Evolutionary conservation across 2,329 filamentous ascomycete genomes (phyloP), one percentile per base, ranked within the genome.

Genomic region (Allantophomopsis lycopodina): DNA sequence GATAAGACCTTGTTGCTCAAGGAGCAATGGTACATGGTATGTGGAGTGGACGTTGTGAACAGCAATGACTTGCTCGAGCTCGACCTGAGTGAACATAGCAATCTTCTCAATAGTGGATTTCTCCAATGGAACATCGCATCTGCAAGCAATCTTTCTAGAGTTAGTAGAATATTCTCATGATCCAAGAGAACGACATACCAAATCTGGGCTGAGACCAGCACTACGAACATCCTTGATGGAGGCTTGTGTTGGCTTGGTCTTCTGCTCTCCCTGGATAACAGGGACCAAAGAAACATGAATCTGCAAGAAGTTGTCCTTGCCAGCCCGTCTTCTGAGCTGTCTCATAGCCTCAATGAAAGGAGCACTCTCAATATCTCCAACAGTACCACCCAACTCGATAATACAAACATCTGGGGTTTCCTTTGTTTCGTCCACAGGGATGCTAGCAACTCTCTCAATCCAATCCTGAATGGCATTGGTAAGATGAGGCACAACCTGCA

Each of bases 231-330:
- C 76, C 55, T 80, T 80, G 52, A 96, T 86, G 18, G 89, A 85
- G 52, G 85, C 77, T 60, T 98, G 91, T 0, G 91, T 98, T 0
- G 91, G 91, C 65, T 96, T 96, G 8, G 88, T 96, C 74, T 96
- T 96, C 60, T 94, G 79, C 66, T 96, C 80, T 28, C 74, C 54
- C 35, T 53, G 46, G 38, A 57, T 55, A 5, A 89, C 72, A 1
- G 88, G 91, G 28, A 96, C 80, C 51, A 88, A 84, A 4, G 83
- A 87, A 45, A 95, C 89, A 60, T 87, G 80, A 48, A 95, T 93
- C 57, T 86, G 81, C 56, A 88, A 64, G 59, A 94, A 93, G 63
- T 94, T 89, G 55, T 76, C 72, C 55, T 75, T 77, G 50, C 83
- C 83, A 17, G 73, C 77, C 46, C 78, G 71, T 49, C 81, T 69